phyloP scores from a whole-genome alignment of 371 early-diverging fungal genomes.

The Mortierella sp. region DNA sequence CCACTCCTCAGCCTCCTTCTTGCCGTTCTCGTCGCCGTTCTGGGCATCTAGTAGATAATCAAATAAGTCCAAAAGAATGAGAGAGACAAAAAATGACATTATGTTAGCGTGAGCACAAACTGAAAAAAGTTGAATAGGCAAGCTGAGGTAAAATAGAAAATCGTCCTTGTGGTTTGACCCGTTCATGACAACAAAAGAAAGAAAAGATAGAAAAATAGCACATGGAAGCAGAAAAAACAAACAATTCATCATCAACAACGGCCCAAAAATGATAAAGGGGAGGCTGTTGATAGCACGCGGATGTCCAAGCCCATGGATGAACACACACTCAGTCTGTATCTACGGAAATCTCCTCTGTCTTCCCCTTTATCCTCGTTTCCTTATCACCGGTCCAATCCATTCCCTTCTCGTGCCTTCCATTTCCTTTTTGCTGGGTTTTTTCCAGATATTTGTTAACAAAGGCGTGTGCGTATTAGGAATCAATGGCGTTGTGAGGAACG shows the following conservation, averaged over 20 bases:
- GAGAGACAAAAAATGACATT: not conserved
- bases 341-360: not conserved
- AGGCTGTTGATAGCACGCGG: conserved; percentile 11
- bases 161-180: not conserved
- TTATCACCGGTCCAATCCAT: conserved; percentile 11
- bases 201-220: not conserved
- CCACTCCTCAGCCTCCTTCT: conserved; percentile 90
- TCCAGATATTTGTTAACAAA: not conserved
- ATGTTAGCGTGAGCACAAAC: not conserved
- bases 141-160: not conserved
- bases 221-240: not conserved
- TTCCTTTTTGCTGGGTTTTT: not conserved
- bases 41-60: conserved; percentile 14
- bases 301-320: not conserved
- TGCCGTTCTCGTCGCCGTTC: conserved; percentile 50
- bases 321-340: not conserved
- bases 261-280: conserved; percentile 7
- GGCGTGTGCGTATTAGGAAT: not conserved
- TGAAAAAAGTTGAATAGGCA: not conserved
- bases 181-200: not conserved
- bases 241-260: not conserved
- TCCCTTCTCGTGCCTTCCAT: conserved; percentile 4
- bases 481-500: not conserved
- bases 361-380: not conserved
- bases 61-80: not conserved